A percentile compares a stretch with the other conserved stretches of the same genome.
phyloP scores from a whole-genome alignment of 352 stramenopile species.

The Globisporangium yorkense region DNA sequence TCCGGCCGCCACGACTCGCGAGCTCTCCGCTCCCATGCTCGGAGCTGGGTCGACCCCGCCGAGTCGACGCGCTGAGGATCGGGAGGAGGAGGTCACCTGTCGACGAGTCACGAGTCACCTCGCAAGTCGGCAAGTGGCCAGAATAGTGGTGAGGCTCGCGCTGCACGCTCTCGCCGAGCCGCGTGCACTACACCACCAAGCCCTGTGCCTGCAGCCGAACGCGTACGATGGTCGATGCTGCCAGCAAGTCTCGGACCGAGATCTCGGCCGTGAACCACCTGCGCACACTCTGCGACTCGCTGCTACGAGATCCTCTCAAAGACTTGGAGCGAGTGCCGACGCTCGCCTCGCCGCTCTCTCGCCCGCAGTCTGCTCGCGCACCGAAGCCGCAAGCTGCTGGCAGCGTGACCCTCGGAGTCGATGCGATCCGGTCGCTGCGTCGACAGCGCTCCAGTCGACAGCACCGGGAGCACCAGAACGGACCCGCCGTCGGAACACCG shows the following conservation, averaged over 20 bases:
- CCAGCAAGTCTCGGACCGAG: conserved; percentile 19
- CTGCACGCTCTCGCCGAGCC: too few relatives aligned
- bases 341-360: background rate
- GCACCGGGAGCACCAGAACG: background rate
- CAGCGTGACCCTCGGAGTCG: conserved; percentile 4
- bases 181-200: too few relatives aligned
- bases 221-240: conserved; percentile 1
- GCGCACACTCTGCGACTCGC: conserved; percentile 20
- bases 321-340: background rate
- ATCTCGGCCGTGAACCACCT: conserved; percentile 25
- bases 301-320: background rate
- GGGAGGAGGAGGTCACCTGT: conserved; percentile 1
- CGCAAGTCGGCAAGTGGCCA: too few relatives aligned
- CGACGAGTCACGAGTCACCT: too few relatives aligned
- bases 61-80: conserved; percentile 1
- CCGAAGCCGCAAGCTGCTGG: background rate
- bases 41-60: too few relatives aligned
- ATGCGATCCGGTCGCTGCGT: conserved; percentile 18
- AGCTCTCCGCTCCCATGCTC: conserved; percentile 39
- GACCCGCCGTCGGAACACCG: background rate
- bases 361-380: conserved; percentile 13
- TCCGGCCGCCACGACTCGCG: conserved; percentile 15
- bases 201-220: background rate
- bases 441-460: conserved; percentile 6
- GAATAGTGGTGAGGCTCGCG: too few relatives aligned